phyloP scores from a whole-genome alignment of 257 asterid genomes.

The Przewalskia tangutica region DNA sequence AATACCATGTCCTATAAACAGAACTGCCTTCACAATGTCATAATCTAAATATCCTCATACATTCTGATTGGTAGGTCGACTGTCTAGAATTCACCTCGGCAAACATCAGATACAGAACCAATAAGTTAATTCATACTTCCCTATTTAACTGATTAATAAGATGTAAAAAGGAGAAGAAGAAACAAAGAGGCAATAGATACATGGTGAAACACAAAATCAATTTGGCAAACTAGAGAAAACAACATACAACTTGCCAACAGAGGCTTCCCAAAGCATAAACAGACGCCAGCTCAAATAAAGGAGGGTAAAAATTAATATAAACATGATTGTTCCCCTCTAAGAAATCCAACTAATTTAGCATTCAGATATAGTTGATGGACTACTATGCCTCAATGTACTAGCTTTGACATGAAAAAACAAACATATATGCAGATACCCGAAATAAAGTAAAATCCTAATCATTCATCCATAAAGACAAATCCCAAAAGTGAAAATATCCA shows the following conservation, averaged over 20 bases:
- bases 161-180: neutral
- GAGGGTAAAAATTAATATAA: neutral
- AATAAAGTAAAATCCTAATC: neutral
- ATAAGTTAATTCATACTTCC: neutral
- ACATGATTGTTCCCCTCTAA: neutral
- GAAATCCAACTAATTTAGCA: neutral
- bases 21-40: neutral
- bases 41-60: neutral
- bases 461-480: neutral
- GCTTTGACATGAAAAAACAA: neutral
- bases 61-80: neutral
- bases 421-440: neutral
- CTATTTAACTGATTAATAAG: neutral
- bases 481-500: neutral
- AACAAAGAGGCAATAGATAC: neutral
- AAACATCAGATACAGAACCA: neutral
- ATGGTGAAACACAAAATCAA: neutral
- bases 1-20: neutral
- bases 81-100: neutral
- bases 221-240: neutral
- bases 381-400: neutral
- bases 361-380: neutral
- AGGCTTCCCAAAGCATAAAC: neutral
- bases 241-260: neutral
- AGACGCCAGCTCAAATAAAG: neutral